Evolutionary conservation across 768 basidiomycete species (phyloP).

Genomic region (Mrakia blollopis): DNA sequence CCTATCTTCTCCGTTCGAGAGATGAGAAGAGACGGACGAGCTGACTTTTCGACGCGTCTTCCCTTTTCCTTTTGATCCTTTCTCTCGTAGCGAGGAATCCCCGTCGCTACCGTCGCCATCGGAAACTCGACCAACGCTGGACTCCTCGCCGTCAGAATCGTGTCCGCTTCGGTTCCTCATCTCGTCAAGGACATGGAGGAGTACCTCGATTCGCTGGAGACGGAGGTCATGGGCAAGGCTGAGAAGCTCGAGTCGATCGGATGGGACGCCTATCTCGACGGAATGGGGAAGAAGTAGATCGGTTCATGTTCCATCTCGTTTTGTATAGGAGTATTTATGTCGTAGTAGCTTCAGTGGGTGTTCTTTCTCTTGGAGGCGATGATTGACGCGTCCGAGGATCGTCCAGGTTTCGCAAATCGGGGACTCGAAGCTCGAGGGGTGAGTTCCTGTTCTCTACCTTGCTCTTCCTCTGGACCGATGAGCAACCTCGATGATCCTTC

Average conservation of each 20-base stretch:
- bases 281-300: constrained; percentile 40
- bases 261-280: constrained; percentile 72
- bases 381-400: too few relatives aligned
- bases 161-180: constrained; percentile 65
- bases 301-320: neutral
- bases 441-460: too few relatives aligned
- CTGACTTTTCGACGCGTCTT: neutral
- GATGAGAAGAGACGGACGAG: too few relatives aligned
- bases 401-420: too few relatives aligned
- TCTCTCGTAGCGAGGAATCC: constrained; percentile 73
- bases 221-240: constrained; percentile 73
- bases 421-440: too few relatives aligned
- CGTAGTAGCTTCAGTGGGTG: too few relatives aligned
- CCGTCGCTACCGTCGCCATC: constrained; percentile 95
- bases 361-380: too few relatives aligned
- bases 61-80: neutral
- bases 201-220: constrained; percentile 65
- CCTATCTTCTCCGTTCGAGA: too few relatives aligned
- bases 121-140: constrained; percentile 93
- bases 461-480: too few relatives aligned
- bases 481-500: too few relatives aligned
- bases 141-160: constrained; percentile 78
- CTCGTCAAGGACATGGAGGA: constrained; percentile 63
- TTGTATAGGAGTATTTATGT: too few relatives aligned
- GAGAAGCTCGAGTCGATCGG: constrained; percentile 70